These are phyloP conservation scores for Remersonia thermophila DNA, from an alignment of 2,329 filamentous ascomycete genomes.

Conservation along the genomic window DNA sequence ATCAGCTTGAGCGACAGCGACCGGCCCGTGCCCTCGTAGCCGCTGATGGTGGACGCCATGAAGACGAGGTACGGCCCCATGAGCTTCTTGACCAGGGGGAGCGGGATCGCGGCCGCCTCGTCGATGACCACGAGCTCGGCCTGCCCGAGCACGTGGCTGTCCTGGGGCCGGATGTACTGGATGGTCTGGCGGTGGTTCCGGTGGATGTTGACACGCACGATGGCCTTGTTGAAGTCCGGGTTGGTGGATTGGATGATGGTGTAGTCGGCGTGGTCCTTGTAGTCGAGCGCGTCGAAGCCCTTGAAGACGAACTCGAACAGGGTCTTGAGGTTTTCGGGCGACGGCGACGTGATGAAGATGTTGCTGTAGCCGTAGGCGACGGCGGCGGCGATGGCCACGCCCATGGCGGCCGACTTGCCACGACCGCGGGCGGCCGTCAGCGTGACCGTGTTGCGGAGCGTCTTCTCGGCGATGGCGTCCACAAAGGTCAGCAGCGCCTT, in stretches of 20 bases:
- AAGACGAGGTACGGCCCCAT: conserved; percentile 97
- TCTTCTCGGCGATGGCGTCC: conserved; percentile 93
- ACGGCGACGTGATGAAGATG: conserved; percentile 97
- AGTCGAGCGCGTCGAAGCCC: conserved; percentile 87
- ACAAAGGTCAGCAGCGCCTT: conserved; percentile 96
- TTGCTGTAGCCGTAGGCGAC: conserved; percentile 96
- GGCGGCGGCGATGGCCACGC: conserved; percentile 86
- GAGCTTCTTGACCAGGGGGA: conserved; percentile 83
- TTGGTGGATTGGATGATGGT: conserved; percentile 97
- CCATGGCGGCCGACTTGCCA: conserved; percentile 92
- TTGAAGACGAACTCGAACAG: conserved; percentile 98
- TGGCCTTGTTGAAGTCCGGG: conserved; percentile 97
- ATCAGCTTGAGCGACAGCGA: conserved; percentile 94
- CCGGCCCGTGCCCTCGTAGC: conserved; percentile 92
- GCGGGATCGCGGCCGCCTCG: conserved; percentile 89
- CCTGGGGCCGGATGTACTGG: conserved; percentile 94
- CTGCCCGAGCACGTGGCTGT: conserved; percentile 87
- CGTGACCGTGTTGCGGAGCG: conserved; percentile 81
- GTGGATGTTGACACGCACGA: conserved; percentile 93
- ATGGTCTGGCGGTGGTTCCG: conserved; percentile 93
- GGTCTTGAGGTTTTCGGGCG: conserved; percentile 96
- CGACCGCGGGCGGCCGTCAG: conserved; percentile 87
- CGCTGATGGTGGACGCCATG: conserved; percentile 98
- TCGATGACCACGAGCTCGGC: conserved; percentile 94
- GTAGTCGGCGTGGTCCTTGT: conserved; percentile 92